A percentile compares a stretch with the other conserved stretches of the same genome.
Conservation (phyloP, 2,329 filamentous ascomycete genomes). For the Tolypocladium ophioglossoides region DNA sequence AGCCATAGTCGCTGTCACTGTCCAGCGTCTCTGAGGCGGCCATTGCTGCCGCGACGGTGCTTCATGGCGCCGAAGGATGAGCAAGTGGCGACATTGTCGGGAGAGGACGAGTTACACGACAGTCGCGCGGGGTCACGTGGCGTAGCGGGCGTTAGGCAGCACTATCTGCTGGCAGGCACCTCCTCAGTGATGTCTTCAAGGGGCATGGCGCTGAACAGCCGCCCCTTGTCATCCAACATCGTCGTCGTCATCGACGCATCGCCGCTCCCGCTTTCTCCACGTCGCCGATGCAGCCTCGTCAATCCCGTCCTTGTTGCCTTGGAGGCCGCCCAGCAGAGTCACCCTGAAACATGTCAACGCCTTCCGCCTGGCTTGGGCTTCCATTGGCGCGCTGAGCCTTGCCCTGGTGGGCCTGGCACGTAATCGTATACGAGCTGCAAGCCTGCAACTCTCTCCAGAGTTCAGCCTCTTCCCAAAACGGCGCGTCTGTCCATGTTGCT, state of each 20-base stretch:
- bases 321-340: neutral
- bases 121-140: conserved; percentile 2
- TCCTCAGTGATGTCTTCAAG: no score
- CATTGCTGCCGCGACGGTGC: conserved; percentile 2
- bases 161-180: neutral
- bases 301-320: neutral
- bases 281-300: neutral
- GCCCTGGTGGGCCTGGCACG: neutral
- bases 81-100: neutral
- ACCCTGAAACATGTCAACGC: neutral
- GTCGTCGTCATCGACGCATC: no score
- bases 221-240: no score
- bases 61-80: neutral
- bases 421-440: neutral
- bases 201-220: no score
- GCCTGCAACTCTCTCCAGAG: neutral
- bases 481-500: neutral
- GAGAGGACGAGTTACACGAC: neutral
- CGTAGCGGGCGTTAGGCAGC: neutral
- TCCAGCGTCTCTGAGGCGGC: conserved; percentile 10
- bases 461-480: neutral
- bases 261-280: neutral
- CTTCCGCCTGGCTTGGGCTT: neutral
- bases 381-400: neutral
- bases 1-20: conserved; percentile 33